These are phyloP conservation scores for Litsea cubeba DNA, from an alignment of 164 flowering plant genomes.

Conservation along the genomic window DNA sequence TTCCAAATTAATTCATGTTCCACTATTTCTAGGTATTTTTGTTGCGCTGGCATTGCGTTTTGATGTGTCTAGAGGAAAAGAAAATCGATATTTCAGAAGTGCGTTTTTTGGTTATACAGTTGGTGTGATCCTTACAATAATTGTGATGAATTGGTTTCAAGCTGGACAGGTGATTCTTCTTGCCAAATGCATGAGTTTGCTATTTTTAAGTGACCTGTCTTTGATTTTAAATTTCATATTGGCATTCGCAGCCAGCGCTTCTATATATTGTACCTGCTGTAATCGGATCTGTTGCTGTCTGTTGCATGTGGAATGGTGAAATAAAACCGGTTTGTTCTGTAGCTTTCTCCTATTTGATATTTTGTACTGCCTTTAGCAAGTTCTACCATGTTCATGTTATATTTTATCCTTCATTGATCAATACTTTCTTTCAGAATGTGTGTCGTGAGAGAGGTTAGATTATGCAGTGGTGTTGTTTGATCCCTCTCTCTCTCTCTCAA, in stretches of 20 bases:
- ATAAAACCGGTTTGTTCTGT: slow-evolving; percentile 69
- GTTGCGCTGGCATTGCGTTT: slow-evolving; percentile 95
- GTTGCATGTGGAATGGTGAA: slow-evolving; percentile 86
- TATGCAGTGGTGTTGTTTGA: too few species aligned
- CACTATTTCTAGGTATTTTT: slow-evolving; percentile 67
- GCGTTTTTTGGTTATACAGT: slow-evolving; percentile 79
- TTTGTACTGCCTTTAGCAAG: too few species aligned
- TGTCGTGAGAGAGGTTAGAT: too few species aligned
- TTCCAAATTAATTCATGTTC: too few species aligned
- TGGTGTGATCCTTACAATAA: slow-evolving; percentile 75
- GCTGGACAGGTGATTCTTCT: slow-evolving; percentile 79
- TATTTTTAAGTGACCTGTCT: too few species aligned
- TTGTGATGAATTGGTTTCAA: slow-evolving; percentile 99
- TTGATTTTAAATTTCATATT: slow-evolving; percentile 1
- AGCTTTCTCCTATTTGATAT: neutral
- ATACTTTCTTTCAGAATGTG: too few species aligned
- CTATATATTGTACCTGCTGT: slow-evolving; percentile 91
- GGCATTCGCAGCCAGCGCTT: slow-evolving; percentile 77
- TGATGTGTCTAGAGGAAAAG: slow-evolving; percentile 92
- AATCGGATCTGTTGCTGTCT: slow-evolving; percentile 79
- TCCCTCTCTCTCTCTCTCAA: too few species aligned
- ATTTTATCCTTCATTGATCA: too few species aligned
- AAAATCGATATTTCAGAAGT: slow-evolving; percentile 78
- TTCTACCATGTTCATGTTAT: too few species aligned
- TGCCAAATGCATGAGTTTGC: neutral